Conservation (phyloP, 2,329 filamentous ascomycete genomes). For the Trichoderma pleuroti region DNA sequence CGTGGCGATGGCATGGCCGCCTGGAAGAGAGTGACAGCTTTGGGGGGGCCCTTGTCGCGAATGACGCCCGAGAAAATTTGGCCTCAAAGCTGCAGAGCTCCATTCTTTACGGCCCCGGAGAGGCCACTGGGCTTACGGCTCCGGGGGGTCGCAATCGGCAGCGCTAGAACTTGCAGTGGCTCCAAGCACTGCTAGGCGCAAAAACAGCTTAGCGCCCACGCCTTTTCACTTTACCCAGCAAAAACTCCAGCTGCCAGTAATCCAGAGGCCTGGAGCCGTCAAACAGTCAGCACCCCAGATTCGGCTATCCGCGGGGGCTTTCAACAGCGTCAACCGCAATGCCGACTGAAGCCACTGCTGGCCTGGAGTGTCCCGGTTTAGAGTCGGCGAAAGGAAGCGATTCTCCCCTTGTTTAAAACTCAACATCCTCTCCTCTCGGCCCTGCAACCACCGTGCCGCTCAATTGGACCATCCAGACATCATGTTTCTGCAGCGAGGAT, state of each 20-base stretch:
- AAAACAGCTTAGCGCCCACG: conserved; percentile 15
- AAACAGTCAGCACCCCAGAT: conserved; percentile 28
- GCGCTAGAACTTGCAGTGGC: conserved; percentile 1
- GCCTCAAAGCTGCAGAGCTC: not conserved
- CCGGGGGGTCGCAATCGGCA: conserved; percentile 8
- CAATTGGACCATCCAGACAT: conserved; percentile 8
- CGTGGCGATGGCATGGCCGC: conserved; percentile 27
- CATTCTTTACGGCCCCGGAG: conserved; percentile 3
- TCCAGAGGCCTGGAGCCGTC: not conserved
- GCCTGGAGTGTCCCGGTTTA: conserved; percentile 10
- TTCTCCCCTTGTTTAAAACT: conserved; percentile 16
- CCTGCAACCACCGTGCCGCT: conserved; percentile 4
- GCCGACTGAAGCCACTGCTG: conserved; percentile 33
- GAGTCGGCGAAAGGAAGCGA: conserved; percentile 12
- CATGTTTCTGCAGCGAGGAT: conserved; percentile 56
- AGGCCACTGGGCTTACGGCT: not conserved
- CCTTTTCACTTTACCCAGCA: not conserved
- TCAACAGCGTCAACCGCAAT: conserved; percentile 32
- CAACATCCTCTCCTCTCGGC: not conserved
- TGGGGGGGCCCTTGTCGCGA: not conserved
- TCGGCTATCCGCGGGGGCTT: conserved; percentile 39
- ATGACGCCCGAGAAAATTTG: conserved; percentile 8
- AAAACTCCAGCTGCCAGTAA: not conserved
- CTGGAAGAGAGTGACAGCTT: not conserved
- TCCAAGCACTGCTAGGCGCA: not conserved